Base-by-base conservation (phyloP, 2,329 filamentous ascomycete species). In the Hyphodiscus sp. region DNA sequence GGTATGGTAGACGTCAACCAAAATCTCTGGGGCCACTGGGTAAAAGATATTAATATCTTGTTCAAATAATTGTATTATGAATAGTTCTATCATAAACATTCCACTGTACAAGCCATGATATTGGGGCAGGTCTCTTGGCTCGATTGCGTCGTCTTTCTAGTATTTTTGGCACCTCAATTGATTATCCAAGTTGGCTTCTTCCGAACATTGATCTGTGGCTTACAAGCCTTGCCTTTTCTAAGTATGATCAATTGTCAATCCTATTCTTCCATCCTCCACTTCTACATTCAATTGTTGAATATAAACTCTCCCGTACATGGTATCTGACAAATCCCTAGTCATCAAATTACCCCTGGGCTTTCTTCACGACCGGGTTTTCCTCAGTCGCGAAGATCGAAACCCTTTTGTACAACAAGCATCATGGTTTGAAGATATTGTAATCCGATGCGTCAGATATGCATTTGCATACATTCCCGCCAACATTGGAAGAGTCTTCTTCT, bases 401-500 rank as follows among this genome's bases (percentile, higher is more conserved):
- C 77, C 80, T 1, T 91, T 91, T 61, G 79, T 85, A n/a, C 82
- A 78, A 60, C 76, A 77, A 51, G 82, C 87, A n/a, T 83, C 84
- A 2, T 71, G 81, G 1, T 92, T 91, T 65, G 87, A 92, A 67
- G 87, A 91, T 65, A 68, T 90, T 44, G 86, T 91, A 47, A 78
- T 92, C 54, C 79, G 87, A 55, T 90, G 85, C 64, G 86, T 94
- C 38, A 79, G 87, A 50, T 91, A 87, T 74, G 86, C 86, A 15
- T 92, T 92, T 66, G 80, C 83, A 23, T 79, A 81, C 57, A 81
- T 92, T 58, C 85, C 86, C 2, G 77, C 86, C 9, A 75, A 73
- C 33, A 79, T 92, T 23, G 85, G 84, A 5, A 78, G 85, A 41
- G 83, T 91, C 16, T 92, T 94, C 74, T 89, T 94, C 68, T 86